Evolutionary conservation across 2,329 filamentous ascomycete species (phyloP).

Genomic region (Colletotrichum chrysophilum): DNA sequence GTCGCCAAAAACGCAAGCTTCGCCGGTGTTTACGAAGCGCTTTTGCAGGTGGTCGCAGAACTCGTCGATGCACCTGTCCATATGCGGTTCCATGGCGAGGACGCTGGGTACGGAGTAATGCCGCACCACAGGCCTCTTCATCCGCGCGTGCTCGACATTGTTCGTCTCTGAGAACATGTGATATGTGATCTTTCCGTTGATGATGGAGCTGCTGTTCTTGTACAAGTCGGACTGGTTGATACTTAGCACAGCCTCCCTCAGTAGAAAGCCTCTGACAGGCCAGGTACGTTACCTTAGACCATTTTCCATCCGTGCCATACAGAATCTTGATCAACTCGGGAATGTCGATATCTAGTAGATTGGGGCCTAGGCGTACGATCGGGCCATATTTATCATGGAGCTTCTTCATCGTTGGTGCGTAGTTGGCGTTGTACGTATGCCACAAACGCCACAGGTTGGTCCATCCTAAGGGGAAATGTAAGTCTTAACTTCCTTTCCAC

Average conservation of each 20-base stretch:
- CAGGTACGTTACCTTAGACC: constrained; percentile 20
- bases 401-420: constrained; percentile 25
- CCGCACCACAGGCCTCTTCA: constrained; percentile 41
- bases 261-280: neutral
- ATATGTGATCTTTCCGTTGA: constrained; percentile 39
- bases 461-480: constrained; percentile 14
- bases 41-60: constrained; percentile 32
- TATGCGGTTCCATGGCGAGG: constrained; percentile 32
- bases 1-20: constrained; percentile 25
- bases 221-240: constrained; percentile 40
- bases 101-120: constrained; percentile 36
- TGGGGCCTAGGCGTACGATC: constrained; percentile 33
- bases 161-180: constrained; percentile 42
- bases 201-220: constrained; percentile 35
- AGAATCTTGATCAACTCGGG: constrained; percentile 32
- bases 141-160: constrained; percentile 33
- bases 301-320: constrained; percentile 31
- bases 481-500: neutral
- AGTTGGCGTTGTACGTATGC: constrained; percentile 24
- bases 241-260: neutral
- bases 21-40: constrained; percentile 29
- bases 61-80: constrained; percentile 33
- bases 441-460: constrained; percentile 32
- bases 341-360: constrained; percentile 29
- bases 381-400: constrained; percentile 35